A percentile compares a stretch with the other conserved stretches of the same genome.
phyloP scores from a whole-genome alignment of 495 filamentous ascomycete genomes.

The Neohortaea acidophila region DNA sequence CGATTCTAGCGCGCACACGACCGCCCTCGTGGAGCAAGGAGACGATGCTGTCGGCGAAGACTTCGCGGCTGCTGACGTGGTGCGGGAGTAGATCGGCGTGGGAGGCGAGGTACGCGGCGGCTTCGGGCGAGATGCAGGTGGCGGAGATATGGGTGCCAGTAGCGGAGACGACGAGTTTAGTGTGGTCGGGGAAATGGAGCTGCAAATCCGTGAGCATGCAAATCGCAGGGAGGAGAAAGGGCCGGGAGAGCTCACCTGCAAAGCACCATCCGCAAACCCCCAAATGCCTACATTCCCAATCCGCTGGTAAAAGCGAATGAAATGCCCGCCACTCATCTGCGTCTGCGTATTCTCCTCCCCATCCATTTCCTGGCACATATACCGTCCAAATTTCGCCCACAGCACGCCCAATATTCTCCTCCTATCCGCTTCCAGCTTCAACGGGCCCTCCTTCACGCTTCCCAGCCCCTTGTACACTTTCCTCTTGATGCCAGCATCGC shows the following conservation, averaged over 20 bases:
- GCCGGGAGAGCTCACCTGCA: slow-evolving; percentile 42
- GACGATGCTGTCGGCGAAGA: slow-evolving; percentile 46
- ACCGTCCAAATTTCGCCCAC: slow-evolving; percentile 86
- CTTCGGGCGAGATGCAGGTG: slow-evolving; percentile 60
- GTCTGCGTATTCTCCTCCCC: slow-evolving; percentile 6
- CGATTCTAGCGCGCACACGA: slow-evolving; percentile 45
- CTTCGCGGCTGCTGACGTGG: slow-evolving; percentile 43
- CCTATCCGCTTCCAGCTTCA: slow-evolving; percentile 38
- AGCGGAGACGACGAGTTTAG: slow-evolving; percentile 69
- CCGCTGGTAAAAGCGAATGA: slow-evolving; percentile 78
- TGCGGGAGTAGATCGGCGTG: slow-evolving; percentile 51
- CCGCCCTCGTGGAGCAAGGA: slow-evolving; percentile 30
- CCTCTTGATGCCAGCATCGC: slow-evolving; percentile 41
- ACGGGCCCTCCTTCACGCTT: slow-evolving; percentile 15
- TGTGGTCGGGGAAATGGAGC: slow-evolving; percentile 97
- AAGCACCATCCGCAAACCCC: slow-evolving; percentile 75
- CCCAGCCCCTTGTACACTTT: slow-evolving; percentile 19
- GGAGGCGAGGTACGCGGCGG: slow-evolving; percentile 43
- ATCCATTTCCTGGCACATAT: slow-evolving; percentile 43
- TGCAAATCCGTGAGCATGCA: slow-evolving; percentile 26
- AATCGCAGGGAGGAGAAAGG: background rate
- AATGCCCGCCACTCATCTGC: slow-evolving; percentile 18
- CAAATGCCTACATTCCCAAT: slow-evolving; percentile 77
- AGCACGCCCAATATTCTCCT: slow-evolving; percentile 55
- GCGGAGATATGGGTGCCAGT: slow-evolving; percentile 69